Percentiles rank a stretch among this genome's conserved stretches.
Evolutionary conservation across 2,329 filamentous ascomycete species (phyloP).

Genomic region (Cladosporium sp.): DNA sequence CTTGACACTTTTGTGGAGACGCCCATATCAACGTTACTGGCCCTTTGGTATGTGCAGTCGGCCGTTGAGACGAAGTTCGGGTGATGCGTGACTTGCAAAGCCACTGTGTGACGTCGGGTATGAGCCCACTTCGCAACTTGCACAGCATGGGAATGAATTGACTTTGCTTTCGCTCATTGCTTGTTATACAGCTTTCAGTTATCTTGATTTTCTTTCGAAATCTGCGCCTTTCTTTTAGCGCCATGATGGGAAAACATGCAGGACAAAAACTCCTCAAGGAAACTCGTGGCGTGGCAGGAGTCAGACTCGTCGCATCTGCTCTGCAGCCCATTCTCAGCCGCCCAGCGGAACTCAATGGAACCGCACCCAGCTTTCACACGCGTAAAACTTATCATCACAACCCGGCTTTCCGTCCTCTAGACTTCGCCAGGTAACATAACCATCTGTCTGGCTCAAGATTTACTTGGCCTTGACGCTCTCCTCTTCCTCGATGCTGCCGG

Average conservation of each 20-base stretch:
- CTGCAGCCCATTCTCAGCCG: not conserved
- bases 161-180: too few species aligned
- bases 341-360: not conserved
- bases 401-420: not conserved
- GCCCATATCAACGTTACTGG: too few species aligned
- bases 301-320: not conserved
- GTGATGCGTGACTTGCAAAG: too few species aligned
- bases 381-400: not conserved
- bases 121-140: too few species aligned
- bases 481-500: conserved; percentile 58
- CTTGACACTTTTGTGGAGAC: too few species aligned
- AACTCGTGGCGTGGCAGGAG: not conserved
- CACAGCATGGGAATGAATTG: too few species aligned
- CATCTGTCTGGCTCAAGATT: not conserved
- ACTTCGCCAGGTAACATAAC: not conserved
- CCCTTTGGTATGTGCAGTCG: too few species aligned
- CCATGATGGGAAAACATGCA: not conserved
- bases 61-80: too few species aligned
- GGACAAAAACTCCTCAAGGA: not conserved
- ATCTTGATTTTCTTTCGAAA: not conserved
- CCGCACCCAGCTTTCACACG: not conserved
- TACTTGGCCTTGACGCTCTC: conserved; percentile 34
- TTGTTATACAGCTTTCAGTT: not conserved
- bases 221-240: not conserved
- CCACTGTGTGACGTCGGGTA: too few species aligned